Conservation (phyloP, 2,329 filamentous ascomycete species). For the Albifimbria verrucaria region DNA sequence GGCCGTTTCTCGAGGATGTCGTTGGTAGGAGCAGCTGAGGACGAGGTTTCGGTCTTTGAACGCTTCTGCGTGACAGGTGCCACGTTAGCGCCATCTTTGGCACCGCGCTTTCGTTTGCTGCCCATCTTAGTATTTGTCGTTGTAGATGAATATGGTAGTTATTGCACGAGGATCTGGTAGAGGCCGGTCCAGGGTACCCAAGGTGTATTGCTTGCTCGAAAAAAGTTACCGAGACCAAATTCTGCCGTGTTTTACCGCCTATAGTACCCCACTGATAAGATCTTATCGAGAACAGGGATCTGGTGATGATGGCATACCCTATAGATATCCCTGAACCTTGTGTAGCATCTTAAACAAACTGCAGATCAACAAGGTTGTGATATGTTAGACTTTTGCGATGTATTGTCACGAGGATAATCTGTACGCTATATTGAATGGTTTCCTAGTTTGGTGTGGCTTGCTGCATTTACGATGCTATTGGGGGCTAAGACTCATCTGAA, state of each 20-base stretch:
- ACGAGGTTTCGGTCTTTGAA: constrained; percentile 24
- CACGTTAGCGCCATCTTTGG: constrained; percentile 26
- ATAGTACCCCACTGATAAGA: too few relatives aligned
- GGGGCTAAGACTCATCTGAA: too few relatives aligned
- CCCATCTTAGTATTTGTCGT: constrained; percentile 21
- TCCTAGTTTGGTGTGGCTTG: too few relatives aligned
- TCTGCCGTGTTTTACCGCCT: too few relatives aligned
- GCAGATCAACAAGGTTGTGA: too few relatives aligned
- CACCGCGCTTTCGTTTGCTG: constrained; percentile 31
- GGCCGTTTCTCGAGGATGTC: constrained; percentile 29
- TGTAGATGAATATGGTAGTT: not conserved
- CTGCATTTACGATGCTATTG: too few relatives aligned
- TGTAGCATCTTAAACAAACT: too few relatives aligned
- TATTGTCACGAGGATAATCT: too few relatives aligned
- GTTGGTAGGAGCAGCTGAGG: constrained; percentile 19
- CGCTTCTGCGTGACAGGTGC: constrained; percentile 25
- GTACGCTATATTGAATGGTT: too few relatives aligned
- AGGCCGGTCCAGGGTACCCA: not conserved
- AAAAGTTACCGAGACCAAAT: not conserved
- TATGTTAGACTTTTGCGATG: too few relatives aligned
- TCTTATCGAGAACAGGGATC: not conserved
- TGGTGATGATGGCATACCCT: not conserved
- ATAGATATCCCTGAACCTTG: too few relatives aligned
- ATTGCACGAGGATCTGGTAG: not conserved
- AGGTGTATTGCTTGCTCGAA: not conserved